Evolutionary conservation across 2,329 filamentous ascomycete species (phyloP), one percentile per base, ranked within the genome.

Genomic region (Penicillium hesseltinei): DNA sequence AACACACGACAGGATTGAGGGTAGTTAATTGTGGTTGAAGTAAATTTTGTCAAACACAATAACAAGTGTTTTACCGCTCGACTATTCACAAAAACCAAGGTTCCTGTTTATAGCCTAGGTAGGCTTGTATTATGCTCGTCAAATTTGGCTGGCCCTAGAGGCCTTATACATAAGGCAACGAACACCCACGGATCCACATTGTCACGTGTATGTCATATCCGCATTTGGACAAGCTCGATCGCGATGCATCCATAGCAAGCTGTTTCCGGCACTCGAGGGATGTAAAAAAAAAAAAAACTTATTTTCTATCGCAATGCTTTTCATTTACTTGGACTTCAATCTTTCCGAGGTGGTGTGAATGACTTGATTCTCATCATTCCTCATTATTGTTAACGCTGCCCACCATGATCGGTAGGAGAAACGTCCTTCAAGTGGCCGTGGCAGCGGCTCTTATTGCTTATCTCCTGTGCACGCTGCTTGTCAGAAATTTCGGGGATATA

Each of bases 351-450:
- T 47, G 31, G 25, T 38, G 31, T 47, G n/a, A 29, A 46, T 31
- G 8, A 39, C 6, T 39, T 4, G 15, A 44, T 27, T 27, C 42
- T 47, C 23, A 38, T 29, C 23, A 38, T 38, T 27, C 13, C 7
- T 27, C 11, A 50, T 39, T 29, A 13, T 31, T 51, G n/a, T 21
- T 6, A 11, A 25, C 51, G 23, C 51, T 39, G 13, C 25, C 23
- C 33, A 54, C 15, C 13, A 54, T 54, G 51, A 54, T 54, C 9
- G 42, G 33, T 15, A 54, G 31, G 38, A 46, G 33, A 21, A 55
- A 21, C 15, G 4, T 27, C n/a, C 25, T 51, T 8, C 52, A 55
- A 23, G 17, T 51, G 21, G 38, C 23, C 11, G 7, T 35, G 10
- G 36, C 29, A 10, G 44, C 46, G 9, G 44, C 52, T 7, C 6